These are phyloP conservation scores for Triadica sebifera DNA, from an alignment of 345 rosid genomes.

Conservation along the genomic window DNA sequence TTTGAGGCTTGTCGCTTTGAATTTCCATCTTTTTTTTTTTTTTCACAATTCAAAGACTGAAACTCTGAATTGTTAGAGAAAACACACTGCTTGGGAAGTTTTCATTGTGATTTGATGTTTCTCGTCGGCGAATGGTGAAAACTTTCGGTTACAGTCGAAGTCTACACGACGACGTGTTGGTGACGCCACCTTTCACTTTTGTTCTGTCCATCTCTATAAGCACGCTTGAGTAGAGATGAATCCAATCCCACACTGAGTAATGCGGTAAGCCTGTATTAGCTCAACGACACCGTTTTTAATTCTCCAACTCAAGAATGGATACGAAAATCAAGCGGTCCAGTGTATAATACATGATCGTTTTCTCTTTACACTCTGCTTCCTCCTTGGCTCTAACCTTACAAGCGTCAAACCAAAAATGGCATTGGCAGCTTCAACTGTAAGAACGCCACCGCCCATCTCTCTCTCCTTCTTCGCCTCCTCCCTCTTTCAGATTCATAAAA, in stretches of 20 bases:
- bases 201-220: too few relatives aligned
- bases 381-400: too few relatives aligned
- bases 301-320: not conserved
- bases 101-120: not conserved
- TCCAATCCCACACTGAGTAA: too few relatives aligned
- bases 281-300: not conserved
- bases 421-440: too few relatives aligned
- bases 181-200: too few relatives aligned
- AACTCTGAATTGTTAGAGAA: not conserved
- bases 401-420: too few relatives aligned
- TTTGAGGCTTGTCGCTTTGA: slow-evolving; percentile 39
- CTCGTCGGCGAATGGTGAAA: not conserved
- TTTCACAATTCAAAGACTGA: not conserved
- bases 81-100: not conserved
- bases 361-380: too few relatives aligned
- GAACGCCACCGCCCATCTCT: too few relatives aligned
- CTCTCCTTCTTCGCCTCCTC: too few relatives aligned
- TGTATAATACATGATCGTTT: slow-evolving; percentile 1
- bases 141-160: not conserved
- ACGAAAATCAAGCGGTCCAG: not conserved
- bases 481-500: too few relatives aligned
- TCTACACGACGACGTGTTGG: too few relatives aligned
- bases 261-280: not conserved
- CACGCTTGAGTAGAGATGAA: too few relatives aligned
- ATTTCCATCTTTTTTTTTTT: slow-evolving; percentile 15